Evolutionary conservation across 345 rosid genomes (phyloP).

Genomic region (Brassica nigra): DNA sequence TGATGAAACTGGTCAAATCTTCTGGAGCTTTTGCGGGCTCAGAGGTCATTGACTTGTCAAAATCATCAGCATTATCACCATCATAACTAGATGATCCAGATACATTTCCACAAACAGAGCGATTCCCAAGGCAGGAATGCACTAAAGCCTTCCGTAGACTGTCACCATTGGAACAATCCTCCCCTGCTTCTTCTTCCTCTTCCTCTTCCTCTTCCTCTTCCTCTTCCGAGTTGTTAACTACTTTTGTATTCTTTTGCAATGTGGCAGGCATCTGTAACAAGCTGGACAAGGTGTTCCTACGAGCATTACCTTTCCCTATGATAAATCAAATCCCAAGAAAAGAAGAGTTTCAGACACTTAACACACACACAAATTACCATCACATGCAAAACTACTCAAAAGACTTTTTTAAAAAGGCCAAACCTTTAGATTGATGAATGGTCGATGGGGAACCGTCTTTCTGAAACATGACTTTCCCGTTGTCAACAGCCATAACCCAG

Average conservation of each 20-base stretch:
- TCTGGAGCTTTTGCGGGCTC: constrained; percentile 50
- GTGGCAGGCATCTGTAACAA: constrained; percentile 56
- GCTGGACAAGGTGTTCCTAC: constrained; percentile 51
- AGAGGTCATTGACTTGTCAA: constrained; percentile 51
- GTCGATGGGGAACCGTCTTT: constrained; percentile 54
- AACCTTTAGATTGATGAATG: constrained; percentile 51
- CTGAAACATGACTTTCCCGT: constrained; percentile 71
- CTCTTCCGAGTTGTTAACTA: constrained; percentile 34
- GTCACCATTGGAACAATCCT: constrained; percentile 35
- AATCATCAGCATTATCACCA: constrained; percentile 42
- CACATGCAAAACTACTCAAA: constrained; percentile 6
- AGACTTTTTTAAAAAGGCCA: background rate
- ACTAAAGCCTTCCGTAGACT: constrained; percentile 49
- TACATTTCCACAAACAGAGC: constrained; percentile 52
- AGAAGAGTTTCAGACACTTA: constrained; percentile 1
- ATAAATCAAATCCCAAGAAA: background rate
- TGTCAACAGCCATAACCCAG: constrained; percentile 69
- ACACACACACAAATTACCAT: background rate
- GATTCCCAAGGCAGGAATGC: constrained; percentile 42
- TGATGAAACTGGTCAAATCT: constrained; percentile 42
- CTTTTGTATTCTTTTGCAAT: constrained; percentile 53
- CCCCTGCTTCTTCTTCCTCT: background rate
- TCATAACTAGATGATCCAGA: constrained; percentile 23
- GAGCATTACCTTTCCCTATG: constrained; percentile 53
- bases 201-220: constrained; percentile 26